phyloP scores from a whole-genome alignment of 1,284 basidiomycete genomes.

The Puccinia coronata region DNA sequence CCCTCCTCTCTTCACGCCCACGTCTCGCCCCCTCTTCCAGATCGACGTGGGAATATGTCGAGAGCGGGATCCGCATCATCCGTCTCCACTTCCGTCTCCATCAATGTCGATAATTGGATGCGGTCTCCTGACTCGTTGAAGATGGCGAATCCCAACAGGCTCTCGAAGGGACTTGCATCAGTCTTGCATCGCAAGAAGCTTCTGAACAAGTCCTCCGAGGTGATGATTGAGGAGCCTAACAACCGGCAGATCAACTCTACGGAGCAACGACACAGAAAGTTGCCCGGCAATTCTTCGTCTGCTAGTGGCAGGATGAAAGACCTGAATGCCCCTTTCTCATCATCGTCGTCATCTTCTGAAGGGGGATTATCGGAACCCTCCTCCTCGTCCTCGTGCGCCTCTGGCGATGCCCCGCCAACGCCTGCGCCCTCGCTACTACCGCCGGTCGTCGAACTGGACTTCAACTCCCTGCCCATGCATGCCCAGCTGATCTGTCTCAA shows the following conservation, averaged over 20 bases:
- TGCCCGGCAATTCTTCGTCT: neutral
- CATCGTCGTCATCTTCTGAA: slow-evolving; percentile 9
- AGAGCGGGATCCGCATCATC: neutral
- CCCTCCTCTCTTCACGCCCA: slow-evolving; percentile 6
- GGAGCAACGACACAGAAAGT: neutral
- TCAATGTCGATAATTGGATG: neutral
- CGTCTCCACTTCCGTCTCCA: neutral
- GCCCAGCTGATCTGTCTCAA: slow-evolving; percentile 47
- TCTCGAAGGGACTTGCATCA: slow-evolving; percentile 8
- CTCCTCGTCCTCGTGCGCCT: neutral
- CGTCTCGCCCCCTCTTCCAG: neutral
- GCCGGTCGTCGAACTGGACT: slow-evolving; percentile 40
- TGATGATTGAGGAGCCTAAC: neutral
- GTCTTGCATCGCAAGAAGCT: slow-evolving; percentile 17
- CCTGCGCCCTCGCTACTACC: neutral
- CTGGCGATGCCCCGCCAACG: neutral
- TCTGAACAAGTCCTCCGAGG: neutral
- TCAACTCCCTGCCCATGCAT: slow-evolving; percentile 44
- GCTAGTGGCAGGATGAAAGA: neutral
- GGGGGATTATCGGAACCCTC: neutral
- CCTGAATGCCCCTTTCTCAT: neutral
- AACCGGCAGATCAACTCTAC: neutral
- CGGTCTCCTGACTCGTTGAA: slow-evolving; percentile 26
- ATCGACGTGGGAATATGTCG: neutral
- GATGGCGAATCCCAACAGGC: neutral